Base-by-base conservation (phyloP, 768 basidiomycete species). In the Phanerodontia chrysosporium region DNA sequence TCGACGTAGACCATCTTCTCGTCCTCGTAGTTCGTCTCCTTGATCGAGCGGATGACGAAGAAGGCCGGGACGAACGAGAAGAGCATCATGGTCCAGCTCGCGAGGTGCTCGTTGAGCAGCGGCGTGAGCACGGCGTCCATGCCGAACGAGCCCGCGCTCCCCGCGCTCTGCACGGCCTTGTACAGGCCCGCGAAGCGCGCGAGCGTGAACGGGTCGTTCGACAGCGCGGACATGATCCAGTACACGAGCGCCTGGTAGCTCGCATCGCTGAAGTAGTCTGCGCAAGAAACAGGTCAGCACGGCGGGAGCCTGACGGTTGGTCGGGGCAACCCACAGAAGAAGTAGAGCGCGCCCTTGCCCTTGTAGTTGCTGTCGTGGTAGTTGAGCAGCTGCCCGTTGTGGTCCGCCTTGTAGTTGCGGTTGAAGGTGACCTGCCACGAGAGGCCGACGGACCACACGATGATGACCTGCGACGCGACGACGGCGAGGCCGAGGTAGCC, bases 41-140 rank as follows among this genome's bases (percentile, higher is more conserved):
- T 75, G 55, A 75, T 65, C 36, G 70, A 64, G 51, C 66, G 65
- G 48, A 75, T 63, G 45, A 75, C 74, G 57, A 71, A 57, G 22
- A 49, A 67, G 32, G 73, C 74, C 35, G 72, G 67, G 39, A 74
- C 72, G 65, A 74, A 70, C 35, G 72, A 73, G 24, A 66, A 59
- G 49, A 75, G 65, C 68, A 75, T 70, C 63, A 75, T 49, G 30
- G 62, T 25, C 73, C 74, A 75, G 56, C 67, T 69, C 30, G 70
- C 72, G 45, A 75, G 69, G 57, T 66, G 68, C 63, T 79, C 78
- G 65, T 76, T 79, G 18, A 79, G 69, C 65, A 69, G 76, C 29
- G 78, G 76, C n/a, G 78, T 75, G 36, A 58, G 45, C 6, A 74
- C 74, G 1, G 78, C 78, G 65, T 79, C 78, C 76, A 79, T 78